Conservation (phyloP, 768 basidiomycete species). For the Paxillus involutus region DNA sequence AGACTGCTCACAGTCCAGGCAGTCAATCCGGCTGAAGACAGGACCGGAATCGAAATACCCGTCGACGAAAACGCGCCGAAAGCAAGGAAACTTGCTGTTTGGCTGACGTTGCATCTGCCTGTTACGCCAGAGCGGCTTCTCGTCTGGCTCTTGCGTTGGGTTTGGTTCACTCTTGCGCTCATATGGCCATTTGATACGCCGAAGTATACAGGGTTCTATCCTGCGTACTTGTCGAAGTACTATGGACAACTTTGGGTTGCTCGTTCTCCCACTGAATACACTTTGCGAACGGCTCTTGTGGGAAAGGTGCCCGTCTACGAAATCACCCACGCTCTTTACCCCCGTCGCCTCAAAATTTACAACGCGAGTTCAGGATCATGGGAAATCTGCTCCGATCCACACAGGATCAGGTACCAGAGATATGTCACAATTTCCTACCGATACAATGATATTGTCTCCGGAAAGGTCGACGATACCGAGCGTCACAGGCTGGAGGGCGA, state of each 20-base stretch:
- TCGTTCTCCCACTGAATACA: slow-evolving; percentile 20
- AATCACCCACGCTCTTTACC: slow-evolving; percentile 13
- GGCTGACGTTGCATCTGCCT: slow-evolving; percentile 10
- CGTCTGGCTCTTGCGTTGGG: slow-evolving; percentile 17
- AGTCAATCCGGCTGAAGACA: slow-evolving; percentile 8
- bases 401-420: slow-evolving; percentile 7
- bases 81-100: slow-evolving; percentile 15
- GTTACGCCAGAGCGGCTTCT: neutral
- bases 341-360: slow-evolving; percentile 17
- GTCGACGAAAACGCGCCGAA: neutral
- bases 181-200: slow-evolving; percentile 14
- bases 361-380: slow-evolving; percentile 1
- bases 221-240: slow-evolving; percentile 17
- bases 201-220: slow-evolving; percentile 6
- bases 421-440: slow-evolving; percentile 22
- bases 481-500: neutral
- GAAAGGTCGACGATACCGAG: neutral
- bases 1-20: slow-evolving; percentile 23
- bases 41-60: neutral
- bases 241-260: slow-evolving; percentile 24
- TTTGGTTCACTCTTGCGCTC: slow-evolving; percentile 14
- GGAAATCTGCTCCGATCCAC: neutral
- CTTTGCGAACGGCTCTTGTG: slow-evolving; percentile 8
- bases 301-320: slow-evolving; percentile 2
- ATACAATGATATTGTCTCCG: slow-evolving; percentile 7